A percentile compares a stretch with the other conserved stretches of the same genome.
Conservation (phyloP, 2,329 filamentous ascomycete genomes). For the Aspergillus ruber region DNA sequence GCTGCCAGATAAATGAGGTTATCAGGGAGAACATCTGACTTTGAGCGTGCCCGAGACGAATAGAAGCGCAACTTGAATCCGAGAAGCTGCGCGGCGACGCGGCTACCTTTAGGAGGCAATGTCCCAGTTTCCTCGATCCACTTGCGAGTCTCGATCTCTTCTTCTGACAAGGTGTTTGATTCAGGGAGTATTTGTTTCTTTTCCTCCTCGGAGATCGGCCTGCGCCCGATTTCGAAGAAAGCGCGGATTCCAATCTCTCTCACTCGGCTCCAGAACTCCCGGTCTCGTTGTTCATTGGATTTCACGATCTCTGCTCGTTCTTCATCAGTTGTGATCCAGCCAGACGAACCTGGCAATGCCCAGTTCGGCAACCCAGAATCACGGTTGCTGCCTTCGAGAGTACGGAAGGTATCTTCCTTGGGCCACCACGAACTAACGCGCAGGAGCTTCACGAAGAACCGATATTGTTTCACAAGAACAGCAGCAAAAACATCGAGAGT, state of each 20-base stretch:
- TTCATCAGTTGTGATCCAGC: slow-evolving; percentile 60
- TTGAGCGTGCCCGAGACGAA: slow-evolving; percentile 68
- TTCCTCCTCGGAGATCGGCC: slow-evolving; percentile 57
- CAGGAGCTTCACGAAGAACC: slow-evolving; percentile 91
- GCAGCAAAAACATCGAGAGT: slow-evolving; percentile 93
- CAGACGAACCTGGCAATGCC: slow-evolving; percentile 67
- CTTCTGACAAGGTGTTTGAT: slow-evolving; percentile 33
- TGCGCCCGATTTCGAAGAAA: slow-evolving; percentile 81
- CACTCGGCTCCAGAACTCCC: slow-evolving; percentile 74
- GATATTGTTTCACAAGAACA: slow-evolving; percentile 83
- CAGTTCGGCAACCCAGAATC: slow-evolving; percentile 69
- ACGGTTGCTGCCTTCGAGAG: slow-evolving; percentile 20
- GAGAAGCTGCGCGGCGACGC: slow-evolving; percentile 85
- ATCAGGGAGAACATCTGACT: slow-evolving; percentile 72
- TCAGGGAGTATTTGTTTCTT: slow-evolving; percentile 43
- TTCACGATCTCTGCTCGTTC: slow-evolving; percentile 56
- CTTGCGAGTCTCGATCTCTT: slow-evolving; percentile 54
- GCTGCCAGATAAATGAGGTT: slow-evolving; percentile 91
- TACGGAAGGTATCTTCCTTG: slow-evolving; percentile 50
- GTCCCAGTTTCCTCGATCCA: slow-evolving; percentile 81
- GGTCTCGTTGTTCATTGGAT: slow-evolving; percentile 61
- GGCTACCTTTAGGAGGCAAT: slow-evolving; percentile 76
- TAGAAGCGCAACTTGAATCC: slow-evolving; percentile 98
- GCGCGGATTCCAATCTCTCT: slow-evolving; percentile 69
- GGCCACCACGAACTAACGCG: slow-evolving; percentile 97